These are phyloP conservation scores for Blepharisma undulans DNA, from an alignment of 169 alveolate species.

Conservation along the genomic window DNA sequence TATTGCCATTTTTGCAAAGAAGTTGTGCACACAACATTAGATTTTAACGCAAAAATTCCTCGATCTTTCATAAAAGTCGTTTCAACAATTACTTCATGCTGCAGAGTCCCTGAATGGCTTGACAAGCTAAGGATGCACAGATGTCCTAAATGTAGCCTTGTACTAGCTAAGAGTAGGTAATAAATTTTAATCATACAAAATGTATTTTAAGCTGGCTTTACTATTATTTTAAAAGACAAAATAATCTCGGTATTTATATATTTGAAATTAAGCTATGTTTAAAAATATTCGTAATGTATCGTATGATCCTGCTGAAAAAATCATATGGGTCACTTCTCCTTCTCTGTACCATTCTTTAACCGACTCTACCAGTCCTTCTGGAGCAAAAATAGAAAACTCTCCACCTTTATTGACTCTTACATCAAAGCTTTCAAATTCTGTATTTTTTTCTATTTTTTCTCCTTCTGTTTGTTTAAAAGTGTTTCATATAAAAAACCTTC, in stretches of 20 bases:
- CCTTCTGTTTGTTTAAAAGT: background rate
- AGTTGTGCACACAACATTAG: conserved; percentile 30
- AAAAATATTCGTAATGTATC: background rate
- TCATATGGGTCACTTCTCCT: background rate
- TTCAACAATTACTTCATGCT: background rate
- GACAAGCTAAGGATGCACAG: background rate
- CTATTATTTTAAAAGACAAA: too few species aligned
- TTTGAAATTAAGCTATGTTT: background rate
- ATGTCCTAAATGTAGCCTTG: conserved; percentile 19
- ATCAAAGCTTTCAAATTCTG: background rate
- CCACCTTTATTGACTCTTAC: background rate
- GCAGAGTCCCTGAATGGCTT: conserved; percentile 22
- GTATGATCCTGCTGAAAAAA: background rate
- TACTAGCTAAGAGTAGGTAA: conserved; percentile 39
- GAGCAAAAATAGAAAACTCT: background rate
- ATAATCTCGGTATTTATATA: too few species aligned
- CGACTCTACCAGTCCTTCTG: background rate
- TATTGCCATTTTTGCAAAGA: conserved; percentile 21
- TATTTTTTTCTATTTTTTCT: background rate
- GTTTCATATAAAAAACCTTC: conserved; percentile 21
- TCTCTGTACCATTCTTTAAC: background rate
- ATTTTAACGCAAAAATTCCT: background rate
- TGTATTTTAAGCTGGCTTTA: background rate
- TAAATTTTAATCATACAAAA: background rate
- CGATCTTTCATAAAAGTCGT: background rate